These are phyloP conservation scores for Pyrenula massariospora DNA, from an alignment of 495 filamentous ascomycete species.

Conservation along the genomic window DNA sequence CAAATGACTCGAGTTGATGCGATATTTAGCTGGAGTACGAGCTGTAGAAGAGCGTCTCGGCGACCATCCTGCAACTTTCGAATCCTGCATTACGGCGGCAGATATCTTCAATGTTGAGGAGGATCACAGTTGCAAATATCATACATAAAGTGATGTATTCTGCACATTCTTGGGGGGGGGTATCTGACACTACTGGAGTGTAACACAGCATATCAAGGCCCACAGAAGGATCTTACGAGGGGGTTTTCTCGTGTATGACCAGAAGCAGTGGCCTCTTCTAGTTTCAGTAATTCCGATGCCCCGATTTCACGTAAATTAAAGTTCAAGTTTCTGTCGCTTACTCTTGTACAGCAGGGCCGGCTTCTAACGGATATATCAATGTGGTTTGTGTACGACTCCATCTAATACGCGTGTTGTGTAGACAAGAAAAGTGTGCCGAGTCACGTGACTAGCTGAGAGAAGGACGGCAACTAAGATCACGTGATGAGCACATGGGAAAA, in stretches of 20 bases:
- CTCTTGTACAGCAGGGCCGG: not conserved
- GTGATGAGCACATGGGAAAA: too few species aligned
- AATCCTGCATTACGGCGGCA: not conserved
- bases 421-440: too few species aligned
- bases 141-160: not conserved
- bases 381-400: not conserved
- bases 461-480: too few species aligned
- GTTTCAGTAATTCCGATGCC: not conserved
- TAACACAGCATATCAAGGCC: not conserved
- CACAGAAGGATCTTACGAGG: not conserved
- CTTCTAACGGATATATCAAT: not conserved
- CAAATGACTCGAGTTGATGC: not conserved
- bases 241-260: not conserved
- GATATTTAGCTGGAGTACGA: not conserved
- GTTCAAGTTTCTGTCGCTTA: not conserved
- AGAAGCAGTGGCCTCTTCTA: not conserved
- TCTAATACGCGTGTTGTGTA: too few species aligned
- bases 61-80: not conserved
- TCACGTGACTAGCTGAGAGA: too few species aligned
- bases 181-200: not conserved
- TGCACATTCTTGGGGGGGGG: not conserved
- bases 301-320: not conserved
- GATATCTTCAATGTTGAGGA: not conserved
- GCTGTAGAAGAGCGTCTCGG: not conserved
- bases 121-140: not conserved